phyloP scores from a whole-genome alignment of 1,284 basidiomycete species.

The Rhodotorula sp. region DNA sequence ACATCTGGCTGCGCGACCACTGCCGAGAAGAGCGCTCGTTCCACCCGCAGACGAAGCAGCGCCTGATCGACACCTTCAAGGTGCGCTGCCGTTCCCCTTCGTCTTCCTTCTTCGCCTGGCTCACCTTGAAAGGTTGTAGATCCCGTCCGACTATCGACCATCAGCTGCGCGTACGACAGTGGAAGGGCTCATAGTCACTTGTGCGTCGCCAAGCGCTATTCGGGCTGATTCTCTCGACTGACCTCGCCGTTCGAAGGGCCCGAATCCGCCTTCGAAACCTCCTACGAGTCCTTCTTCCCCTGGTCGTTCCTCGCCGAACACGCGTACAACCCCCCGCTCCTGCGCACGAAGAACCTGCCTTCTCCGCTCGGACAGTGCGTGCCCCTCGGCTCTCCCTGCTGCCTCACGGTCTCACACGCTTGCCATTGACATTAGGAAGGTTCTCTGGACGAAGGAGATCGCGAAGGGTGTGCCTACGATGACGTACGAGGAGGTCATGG shows the following conservation, averaged over 20 bases:
- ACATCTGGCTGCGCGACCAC: constrained; percentile 76
- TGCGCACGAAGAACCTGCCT: constrained; percentile 40
- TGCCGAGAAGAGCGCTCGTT: constrained; percentile 86
- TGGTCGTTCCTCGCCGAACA: constrained; percentile 77
- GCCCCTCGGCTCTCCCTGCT: constrained; percentile 1
- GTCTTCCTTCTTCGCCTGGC: neutral
- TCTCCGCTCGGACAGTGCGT: neutral
- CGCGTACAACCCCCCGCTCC: constrained; percentile 67
- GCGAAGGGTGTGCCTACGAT: constrained; percentile 72
- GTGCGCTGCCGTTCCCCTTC: constrained; percentile 51
- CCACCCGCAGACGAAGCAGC: constrained; percentile 84
- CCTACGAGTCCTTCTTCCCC: constrained; percentile 68
- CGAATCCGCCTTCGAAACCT: constrained; percentile 15
- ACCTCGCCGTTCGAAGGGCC: constrained; percentile 35
- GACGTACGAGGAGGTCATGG: constrained; percentile 72
- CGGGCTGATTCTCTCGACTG: constrained; percentile 2
- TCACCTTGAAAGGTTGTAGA: constrained; percentile 54
- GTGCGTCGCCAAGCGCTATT: constrained; percentile 53
- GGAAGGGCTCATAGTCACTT: constrained; percentile 67
- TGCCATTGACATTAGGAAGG: constrained; percentile 56
- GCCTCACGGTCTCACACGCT: neutral
- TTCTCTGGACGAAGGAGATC: constrained; percentile 79
- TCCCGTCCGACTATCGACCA: constrained; percentile 70
- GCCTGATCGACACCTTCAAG: constrained; percentile 79
- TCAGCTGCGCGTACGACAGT: constrained; percentile 60